Conservation (phyloP, 495 filamentous ascomycete species). For the Neurospora cerealis region DNA sequence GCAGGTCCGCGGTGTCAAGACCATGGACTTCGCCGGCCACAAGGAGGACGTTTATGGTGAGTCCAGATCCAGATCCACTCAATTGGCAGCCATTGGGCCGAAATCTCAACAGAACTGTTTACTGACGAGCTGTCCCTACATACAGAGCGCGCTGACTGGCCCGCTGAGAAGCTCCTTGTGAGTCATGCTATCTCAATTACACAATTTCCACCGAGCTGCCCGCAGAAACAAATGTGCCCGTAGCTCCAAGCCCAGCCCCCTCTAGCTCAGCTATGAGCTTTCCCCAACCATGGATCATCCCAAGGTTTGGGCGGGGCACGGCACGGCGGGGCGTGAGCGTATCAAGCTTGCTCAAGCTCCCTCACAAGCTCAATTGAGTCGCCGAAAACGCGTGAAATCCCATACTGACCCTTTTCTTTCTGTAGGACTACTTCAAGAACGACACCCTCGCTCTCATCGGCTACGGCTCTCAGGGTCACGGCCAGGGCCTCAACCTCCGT, state of each 20-base stretch:
- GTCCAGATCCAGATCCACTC: slow-evolving; percentile 10
- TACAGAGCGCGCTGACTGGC: slow-evolving; percentile 94
- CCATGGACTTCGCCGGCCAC: slow-evolving; percentile 85
- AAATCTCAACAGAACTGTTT: not conserved
- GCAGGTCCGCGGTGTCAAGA: slow-evolving; percentile 71
- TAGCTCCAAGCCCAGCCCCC: not conserved
- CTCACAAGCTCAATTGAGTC: not conserved
- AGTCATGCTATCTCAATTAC: slow-evolving; percentile 25
- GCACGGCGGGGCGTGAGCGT: not conserved
- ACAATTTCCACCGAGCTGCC: not conserved
- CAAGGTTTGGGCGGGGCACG: not conserved
- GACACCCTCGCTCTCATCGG: slow-evolving; percentile 98
- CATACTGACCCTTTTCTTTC: not conserved
- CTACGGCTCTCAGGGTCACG: slow-evolving; percentile 96
- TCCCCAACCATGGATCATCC: not conserved
- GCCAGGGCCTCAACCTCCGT: slow-evolving; percentile 96
- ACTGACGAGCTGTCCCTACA: slow-evolving; percentile 3
- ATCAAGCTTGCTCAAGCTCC: not conserved
- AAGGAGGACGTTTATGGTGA: slow-evolving; percentile 88
- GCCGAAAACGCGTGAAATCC: not conserved
- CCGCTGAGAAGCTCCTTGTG: slow-evolving; percentile 89
- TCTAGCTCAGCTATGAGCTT: not conserved
- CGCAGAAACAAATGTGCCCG: not conserved
- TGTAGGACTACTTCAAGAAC: slow-evolving; percentile 96
- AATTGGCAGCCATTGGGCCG: not conserved